Evolutionary conservation across 306 rosid genomes (phyloP).

Genomic region (Gynostemma pentaphyllum): DNA sequence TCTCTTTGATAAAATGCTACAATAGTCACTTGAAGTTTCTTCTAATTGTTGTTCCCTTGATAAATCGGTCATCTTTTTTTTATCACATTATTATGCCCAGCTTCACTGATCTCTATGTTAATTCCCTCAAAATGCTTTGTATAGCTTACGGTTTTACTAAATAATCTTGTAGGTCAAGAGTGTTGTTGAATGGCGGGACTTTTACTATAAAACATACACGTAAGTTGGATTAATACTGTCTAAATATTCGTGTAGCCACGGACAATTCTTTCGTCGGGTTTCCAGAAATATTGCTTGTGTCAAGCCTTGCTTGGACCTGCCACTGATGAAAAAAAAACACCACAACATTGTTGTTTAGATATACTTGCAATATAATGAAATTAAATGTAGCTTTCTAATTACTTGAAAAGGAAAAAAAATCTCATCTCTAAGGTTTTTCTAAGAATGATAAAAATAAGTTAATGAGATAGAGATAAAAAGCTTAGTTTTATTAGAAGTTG

Average conservation of each 20-base stretch:
- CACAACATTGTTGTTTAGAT: constrained; percentile 79
- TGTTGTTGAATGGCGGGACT: constrained; percentile 85
- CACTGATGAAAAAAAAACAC: background rate
- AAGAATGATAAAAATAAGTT: too few relatives aligned
- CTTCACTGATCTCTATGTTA: background rate
- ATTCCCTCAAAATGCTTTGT: background rate
- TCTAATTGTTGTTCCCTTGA: background rate
- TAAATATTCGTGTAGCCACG: too few relatives aligned
- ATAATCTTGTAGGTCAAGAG: constrained; percentile 64
- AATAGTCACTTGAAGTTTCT: background rate
- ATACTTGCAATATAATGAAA: constrained; percentile 49
- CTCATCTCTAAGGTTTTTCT: too few relatives aligned
- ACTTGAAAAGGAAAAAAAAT: too few relatives aligned
- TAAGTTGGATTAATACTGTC: constrained; percentile 26
- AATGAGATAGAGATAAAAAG: too few relatives aligned
- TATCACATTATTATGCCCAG: background rate
- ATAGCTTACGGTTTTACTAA: background rate
- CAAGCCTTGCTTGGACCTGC: background rate
- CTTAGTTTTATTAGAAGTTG: too few relatives aligned
- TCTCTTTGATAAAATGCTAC: background rate
- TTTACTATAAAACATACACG: constrained; percentile 65
- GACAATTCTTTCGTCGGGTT: background rate
- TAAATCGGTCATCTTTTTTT: background rate
- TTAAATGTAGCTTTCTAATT: constrained; percentile 51
- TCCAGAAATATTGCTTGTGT: background rate